Conservation (phyloP, 306 rosid genomes). For the Clitoria ternatea region DNA sequence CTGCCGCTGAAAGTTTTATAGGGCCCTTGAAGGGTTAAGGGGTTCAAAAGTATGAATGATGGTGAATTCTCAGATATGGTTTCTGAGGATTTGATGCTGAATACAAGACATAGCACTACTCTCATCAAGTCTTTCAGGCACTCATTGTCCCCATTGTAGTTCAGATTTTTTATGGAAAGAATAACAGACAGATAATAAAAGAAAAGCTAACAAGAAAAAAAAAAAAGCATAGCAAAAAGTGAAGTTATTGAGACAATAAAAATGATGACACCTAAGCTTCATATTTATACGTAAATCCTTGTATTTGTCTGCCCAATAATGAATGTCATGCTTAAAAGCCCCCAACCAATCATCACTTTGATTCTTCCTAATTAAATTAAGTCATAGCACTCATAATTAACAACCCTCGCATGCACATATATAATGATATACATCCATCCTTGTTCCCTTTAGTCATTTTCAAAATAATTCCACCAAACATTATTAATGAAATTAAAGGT, state of each 20-base stretch:
- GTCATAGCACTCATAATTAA: slow-evolving; percentile 19
- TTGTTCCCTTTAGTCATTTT: slow-evolving; percentile 1
- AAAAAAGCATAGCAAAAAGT: slow-evolving; percentile 20
- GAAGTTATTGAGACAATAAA: slow-evolving; percentile 2
- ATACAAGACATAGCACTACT: slow-evolving; percentile 63
- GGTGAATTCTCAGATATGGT: slow-evolving; percentile 40
- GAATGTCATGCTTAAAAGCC: slow-evolving; percentile 16
- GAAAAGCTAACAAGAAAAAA: slow-evolving; percentile 25
- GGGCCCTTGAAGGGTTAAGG: slow-evolving; percentile 34
- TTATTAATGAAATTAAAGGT: not conserved
- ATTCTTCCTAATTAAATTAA: slow-evolving; percentile 21
- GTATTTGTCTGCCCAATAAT: slow-evolving; percentile 19
- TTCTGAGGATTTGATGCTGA: slow-evolving; percentile 63
- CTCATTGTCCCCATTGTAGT: slow-evolving; percentile 47
- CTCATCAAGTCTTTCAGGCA: slow-evolving; percentile 43
- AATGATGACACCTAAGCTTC: slow-evolving; percentile 18
- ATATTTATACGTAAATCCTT: slow-evolving; percentile 16
- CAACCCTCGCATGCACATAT: slow-evolving; percentile 12
- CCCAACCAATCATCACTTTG: slow-evolving; percentile 22
- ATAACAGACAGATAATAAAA: slow-evolving; percentile 21
- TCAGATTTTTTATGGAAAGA: slow-evolving; percentile 13
- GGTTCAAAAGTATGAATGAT: slow-evolving; percentile 77
- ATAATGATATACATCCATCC: not conserved
- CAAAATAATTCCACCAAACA: not conserved
- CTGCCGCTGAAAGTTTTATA: slow-evolving; percentile 37